Base-by-base conservation (phyloP, 441 rosid genomes). In the Gossypium laxum region DNA sequence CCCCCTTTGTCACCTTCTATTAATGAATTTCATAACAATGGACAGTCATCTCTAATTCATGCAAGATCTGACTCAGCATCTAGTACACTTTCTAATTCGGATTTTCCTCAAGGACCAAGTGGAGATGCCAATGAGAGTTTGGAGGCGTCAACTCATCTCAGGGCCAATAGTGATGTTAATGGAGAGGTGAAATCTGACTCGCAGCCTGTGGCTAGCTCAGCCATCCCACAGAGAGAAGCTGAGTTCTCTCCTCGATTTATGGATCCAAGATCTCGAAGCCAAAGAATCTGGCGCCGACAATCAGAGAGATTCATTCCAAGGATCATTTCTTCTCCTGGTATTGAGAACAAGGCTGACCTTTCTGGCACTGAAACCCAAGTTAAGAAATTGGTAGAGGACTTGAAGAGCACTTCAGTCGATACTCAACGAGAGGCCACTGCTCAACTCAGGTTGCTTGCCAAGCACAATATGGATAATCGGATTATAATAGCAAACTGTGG, bases 401-500 rank as follows among this genome's bases (percentile, higher is more conserved):
- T 93, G 79, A 78, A 76, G 72, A 84, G 82, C 72, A 75, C 83
- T 47, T 88, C 88, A 0, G 43, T 79, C 18, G 93, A 86, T 48
- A 79, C 76, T 76, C 94, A 85, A 72, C 83, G 85, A 80, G 84
- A 78, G 0, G 87, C 93, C 19, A 81, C 89, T 0, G 11, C 70
- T 62, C 83, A 85, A 57, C 73, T 89, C 18, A 82, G 98, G 77
- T 70, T 82, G 51, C 89, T 91, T 26, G 92, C 98, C 26, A 88
- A 85, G 82, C 87, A 86, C 82, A 87, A 80, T 70, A 85, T 82
- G 85, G 94, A 89, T 52, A 89, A 88, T 38, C 86, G 98, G 56
- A 83, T 89, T 56, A 89, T 91, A 45, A 87, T 93, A 12, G 96
- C 97, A 17, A 85, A 79, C 69, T 88, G 81, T 1, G 89, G 93